Conservation (phyloP, 176 grass and related monocot species). For the Musa troglodytarum region DNA sequence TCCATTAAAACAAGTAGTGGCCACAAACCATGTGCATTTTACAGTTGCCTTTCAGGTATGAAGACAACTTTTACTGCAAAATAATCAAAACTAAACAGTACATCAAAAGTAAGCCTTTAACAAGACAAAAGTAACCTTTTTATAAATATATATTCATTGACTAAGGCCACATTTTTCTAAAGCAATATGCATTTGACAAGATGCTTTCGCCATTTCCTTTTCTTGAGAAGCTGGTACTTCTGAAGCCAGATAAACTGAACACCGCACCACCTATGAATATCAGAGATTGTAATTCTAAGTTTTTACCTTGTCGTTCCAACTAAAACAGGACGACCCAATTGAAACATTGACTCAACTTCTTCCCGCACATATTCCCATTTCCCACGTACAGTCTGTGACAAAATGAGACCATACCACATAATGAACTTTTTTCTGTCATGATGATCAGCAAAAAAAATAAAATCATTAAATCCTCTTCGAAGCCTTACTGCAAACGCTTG, state of each 20-base stretch:
- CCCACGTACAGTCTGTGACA: slow-evolving; percentile 71
- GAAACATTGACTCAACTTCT: slow-evolving; percentile 86
- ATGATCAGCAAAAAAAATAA: neutral
- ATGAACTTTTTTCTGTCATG: neutral
- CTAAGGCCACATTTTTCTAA: too few relatives aligned
- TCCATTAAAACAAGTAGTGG: too few relatives aligned
- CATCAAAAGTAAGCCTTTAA: too few relatives aligned
- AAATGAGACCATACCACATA: slow-evolving; percentile 11
- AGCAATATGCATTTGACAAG: neutral
- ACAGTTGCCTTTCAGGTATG: too few relatives aligned
- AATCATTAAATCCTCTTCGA: slow-evolving; percentile 1
- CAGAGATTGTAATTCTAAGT: slow-evolving; percentile 5
- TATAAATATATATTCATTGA: too few relatives aligned
- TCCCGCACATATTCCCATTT: slow-evolving; percentile 86
- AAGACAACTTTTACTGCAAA: too few relatives aligned
- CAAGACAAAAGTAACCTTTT: too few relatives aligned
- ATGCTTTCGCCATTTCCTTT: neutral
- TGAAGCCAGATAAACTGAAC: neutral
- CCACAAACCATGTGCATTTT: too few relatives aligned
- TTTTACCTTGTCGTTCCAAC: slow-evolving; percentile 90
- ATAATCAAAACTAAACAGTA: too few relatives aligned
- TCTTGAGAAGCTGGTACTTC: neutral
- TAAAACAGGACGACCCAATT: slow-evolving; percentile 78
- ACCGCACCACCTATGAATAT: neutral
- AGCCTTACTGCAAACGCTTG: slow-evolving; percentile 89